Evolutionary conservation across 1,284 basidiomycete genomes (phyloP), one percentile per base, ranked within the genome.

Genomic region (Naganishia sp.): DNA sequence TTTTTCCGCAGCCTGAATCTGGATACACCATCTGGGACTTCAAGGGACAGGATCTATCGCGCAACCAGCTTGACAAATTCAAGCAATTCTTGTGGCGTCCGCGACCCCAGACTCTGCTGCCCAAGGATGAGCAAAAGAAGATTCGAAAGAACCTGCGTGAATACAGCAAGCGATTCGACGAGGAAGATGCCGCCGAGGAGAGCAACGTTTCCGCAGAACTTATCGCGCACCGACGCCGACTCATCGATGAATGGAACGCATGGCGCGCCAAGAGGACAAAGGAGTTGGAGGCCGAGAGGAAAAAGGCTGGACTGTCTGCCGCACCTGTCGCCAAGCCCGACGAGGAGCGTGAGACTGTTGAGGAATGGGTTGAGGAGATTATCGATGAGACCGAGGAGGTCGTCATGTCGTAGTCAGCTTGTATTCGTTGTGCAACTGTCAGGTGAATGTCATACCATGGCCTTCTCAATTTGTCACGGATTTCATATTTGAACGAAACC

Each of bases 31-130:
- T 99, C 71, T 99, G 95, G 94, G 94, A 98, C 81, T 98, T 98
- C 85, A 90, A 90, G 68, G 96, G 96, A 31, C 88, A 91, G 76
- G 92, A 96, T 80, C 84, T 97, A 53, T 84, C 88, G 75, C 94
- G 94, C 80, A 86, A 90, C 68, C 87, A 94, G 68, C 84, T 90
- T 70, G 96, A 99, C 77, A 88, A 90, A 68, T 99, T 99, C 86
- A 99, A 99, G 84, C 96, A 99, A 80, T 94, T 99, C 81, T 85
- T 98, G 67, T 99, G 96, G 96, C 88, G 96, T 44, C 94, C 95
- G 46, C 88, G 96, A 28, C 94, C 96, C 4, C 86, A 87, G 42
- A 90, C 92, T 6, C 82, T 99, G 64, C 84, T 99, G 65, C 84
- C 86, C 68, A 94, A 90, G 78, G 93, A 97, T 66, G 87, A 93